Conservation (phyloP, 768 basidiomycete genomes). For the Boletales sp. region DNA sequence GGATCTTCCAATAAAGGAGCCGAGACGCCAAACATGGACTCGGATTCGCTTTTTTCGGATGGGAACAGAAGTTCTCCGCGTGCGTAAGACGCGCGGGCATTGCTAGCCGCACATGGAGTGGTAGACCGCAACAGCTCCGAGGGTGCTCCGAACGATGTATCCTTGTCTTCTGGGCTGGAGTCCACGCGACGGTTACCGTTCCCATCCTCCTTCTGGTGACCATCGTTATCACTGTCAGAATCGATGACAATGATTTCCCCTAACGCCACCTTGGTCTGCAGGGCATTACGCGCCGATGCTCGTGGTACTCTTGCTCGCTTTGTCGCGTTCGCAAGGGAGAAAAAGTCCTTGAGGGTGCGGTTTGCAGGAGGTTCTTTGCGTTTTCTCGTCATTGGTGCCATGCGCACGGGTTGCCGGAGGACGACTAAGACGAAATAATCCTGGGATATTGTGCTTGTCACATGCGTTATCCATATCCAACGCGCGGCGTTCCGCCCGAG, state of each 20-base stretch:
- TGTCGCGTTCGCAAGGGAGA: slow-evolving; percentile 25
- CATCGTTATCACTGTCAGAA: slow-evolving; percentile 49
- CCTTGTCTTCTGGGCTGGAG: neutral
- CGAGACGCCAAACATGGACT: slow-evolving; percentile 18
- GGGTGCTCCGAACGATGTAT: slow-evolving; percentile 20
- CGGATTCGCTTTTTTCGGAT: neutral
- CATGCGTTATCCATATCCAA: no score
- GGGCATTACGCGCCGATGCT: neutral
- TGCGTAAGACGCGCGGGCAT: no score
- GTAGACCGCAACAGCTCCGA: slow-evolving; percentile 21
- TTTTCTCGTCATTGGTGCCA: slow-evolving; percentile 38
- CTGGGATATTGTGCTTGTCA: no score
- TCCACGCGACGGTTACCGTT: neutral
- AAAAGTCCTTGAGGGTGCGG: slow-evolving; percentile 48
- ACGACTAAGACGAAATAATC: no score
- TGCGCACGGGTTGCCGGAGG: slow-evolving; percentile 6
- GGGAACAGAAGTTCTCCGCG: neutral
- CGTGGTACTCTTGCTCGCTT: slow-evolving; percentile 19
- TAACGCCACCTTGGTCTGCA: neutral
- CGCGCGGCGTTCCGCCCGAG: no score
- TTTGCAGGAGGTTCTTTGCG: slow-evolving; percentile 28
- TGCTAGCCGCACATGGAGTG: neutral
- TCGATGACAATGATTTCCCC: slow-evolving; percentile 59
- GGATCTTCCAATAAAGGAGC: slow-evolving; percentile 11
- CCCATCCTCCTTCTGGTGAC: neutral